Conservation (phyloP, 148 eudicot species). For the Chenopodium album region DNA sequence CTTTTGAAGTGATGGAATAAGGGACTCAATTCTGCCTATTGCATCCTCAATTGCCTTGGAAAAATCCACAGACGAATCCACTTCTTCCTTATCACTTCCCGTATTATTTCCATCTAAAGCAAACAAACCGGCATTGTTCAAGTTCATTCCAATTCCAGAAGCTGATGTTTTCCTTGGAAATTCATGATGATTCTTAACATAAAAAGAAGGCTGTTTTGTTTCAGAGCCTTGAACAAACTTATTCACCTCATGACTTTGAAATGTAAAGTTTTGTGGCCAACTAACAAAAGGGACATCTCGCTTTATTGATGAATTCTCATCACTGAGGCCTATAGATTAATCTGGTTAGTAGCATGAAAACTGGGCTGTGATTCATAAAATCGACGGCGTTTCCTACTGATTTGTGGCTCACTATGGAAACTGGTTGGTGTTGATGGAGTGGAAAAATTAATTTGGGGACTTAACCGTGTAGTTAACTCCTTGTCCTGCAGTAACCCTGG, state of each 20-base stretch:
- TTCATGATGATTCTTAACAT: background rate
- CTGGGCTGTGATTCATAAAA: constrained; percentile 13
- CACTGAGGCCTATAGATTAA: background rate
- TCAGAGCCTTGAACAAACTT: constrained; percentile 15
- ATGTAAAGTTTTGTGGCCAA: constrained; percentile 10
- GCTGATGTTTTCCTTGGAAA: background rate
- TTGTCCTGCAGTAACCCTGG: constrained; percentile 3
- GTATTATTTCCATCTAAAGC: background rate
- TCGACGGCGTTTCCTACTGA: constrained; percentile 33
- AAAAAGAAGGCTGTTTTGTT: constrained; percentile 1
- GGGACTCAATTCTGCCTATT: constrained; percentile 42
- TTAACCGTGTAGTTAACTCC: background rate
- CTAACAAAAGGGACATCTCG: constrained; percentile 8
- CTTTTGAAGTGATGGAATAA: constrained; percentile 38
- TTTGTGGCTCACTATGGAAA: constrained; percentile 21
- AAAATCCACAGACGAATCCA: constrained; percentile 19
- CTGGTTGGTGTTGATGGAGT: constrained; percentile 7
- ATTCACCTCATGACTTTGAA: background rate
- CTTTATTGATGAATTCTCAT: background rate
- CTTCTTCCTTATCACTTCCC: constrained; percentile 11
- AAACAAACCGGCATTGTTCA: constrained; percentile 1
- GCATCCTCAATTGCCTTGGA: constrained; percentile 46
- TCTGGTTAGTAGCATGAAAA: constrained; percentile 15
- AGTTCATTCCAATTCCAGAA: constrained; percentile 4
- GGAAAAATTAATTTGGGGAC: background rate